Percentiles rank a stretch among this genome's conserved stretches.
Evolutionary conservation across 257 asterid species (phyloP).

Genomic region (Eucommia ulmoides): DNA sequence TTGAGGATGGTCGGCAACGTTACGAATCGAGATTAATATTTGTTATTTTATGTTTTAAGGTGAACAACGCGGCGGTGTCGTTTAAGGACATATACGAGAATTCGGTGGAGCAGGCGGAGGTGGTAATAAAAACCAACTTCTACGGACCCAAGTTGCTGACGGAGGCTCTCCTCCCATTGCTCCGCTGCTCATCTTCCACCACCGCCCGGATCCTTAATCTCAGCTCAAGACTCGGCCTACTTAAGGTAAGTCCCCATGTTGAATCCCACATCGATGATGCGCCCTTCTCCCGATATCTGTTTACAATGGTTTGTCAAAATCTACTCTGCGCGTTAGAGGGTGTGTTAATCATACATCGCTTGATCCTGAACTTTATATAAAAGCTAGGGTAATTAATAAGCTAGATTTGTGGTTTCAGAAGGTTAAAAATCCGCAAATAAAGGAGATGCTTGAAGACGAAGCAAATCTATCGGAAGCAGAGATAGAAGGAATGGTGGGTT

Average conservation of each 20-base stretch:
- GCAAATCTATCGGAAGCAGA: conserved; percentile 29
- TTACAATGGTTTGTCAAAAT: too few relatives aligned
- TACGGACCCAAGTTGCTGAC: conserved; percentile 53
- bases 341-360: too few relatives aligned
- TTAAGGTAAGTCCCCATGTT: conserved; percentile 31
- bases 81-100: conserved; percentile 46
- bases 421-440: conserved; percentile 31
- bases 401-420: conserved; percentile 55
- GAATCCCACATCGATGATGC: too few relatives aligned
- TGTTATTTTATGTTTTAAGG: conserved; percentile 15
- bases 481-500: conserved; percentile 30
- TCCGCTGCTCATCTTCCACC: conserved; percentile 32
- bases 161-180: conserved; percentile 42
- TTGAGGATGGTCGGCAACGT: neutral
- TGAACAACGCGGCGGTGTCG: conserved; percentile 69
- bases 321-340: too few relatives aligned
- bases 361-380: too few relatives aligned
- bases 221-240: conserved; percentile 71
- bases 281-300: too few relatives aligned
- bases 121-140: conserved; percentile 46
- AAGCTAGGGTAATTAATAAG: too few relatives aligned
- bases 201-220: conserved; percentile 44
- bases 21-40: neutral
- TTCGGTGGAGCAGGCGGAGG: conserved; percentile 46
- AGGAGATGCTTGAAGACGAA: conserved; percentile 35